These are phyloP conservation scores for Mycena vitilis DNA, from an alignment of 768 basidiomycete species.

Conservation along the genomic window DNA sequence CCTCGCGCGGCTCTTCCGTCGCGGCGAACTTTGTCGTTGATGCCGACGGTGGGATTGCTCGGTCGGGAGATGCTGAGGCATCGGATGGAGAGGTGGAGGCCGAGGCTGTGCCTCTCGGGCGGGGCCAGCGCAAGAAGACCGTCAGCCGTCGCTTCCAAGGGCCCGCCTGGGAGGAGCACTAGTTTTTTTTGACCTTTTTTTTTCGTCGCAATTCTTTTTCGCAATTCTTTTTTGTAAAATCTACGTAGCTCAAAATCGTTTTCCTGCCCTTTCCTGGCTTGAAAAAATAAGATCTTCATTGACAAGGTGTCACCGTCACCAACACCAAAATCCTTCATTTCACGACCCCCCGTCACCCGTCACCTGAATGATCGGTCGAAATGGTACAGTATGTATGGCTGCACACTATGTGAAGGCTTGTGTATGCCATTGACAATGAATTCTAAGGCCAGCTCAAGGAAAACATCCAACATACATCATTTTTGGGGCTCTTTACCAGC, in stretches of 20 bases:
- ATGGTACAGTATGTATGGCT: too few relatives aligned
- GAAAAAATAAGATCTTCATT: background rate
- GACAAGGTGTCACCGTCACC: too few relatives aligned
- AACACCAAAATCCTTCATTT: too few relatives aligned
- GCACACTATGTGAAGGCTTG: too few relatives aligned
- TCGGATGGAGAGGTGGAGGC: background rate
- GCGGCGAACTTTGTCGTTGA: background rate
- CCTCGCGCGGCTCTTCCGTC: background rate
- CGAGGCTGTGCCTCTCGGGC: background rate
- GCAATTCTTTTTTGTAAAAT: background rate
- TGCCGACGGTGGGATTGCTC: background rate
- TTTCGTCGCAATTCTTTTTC: too few relatives aligned
- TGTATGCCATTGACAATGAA: too few relatives aligned
- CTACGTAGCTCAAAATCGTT: slow-evolving; percentile 6
- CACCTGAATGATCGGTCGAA: too few relatives aligned
- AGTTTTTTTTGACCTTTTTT: too few relatives aligned
- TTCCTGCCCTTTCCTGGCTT: background rate
- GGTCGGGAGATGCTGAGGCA: background rate
- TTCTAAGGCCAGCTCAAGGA: too few relatives aligned
- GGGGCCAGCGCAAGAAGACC: background rate
- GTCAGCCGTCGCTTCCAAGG: background rate
- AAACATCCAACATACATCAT: too few relatives aligned
- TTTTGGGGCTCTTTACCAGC: too few relatives aligned
- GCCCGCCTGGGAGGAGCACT: slow-evolving; percentile 7
- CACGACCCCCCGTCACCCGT: too few relatives aligned